Conservation (phyloP, 2,329 filamentous ascomycete genomes). For the Penicillium hesseltinei region DNA sequence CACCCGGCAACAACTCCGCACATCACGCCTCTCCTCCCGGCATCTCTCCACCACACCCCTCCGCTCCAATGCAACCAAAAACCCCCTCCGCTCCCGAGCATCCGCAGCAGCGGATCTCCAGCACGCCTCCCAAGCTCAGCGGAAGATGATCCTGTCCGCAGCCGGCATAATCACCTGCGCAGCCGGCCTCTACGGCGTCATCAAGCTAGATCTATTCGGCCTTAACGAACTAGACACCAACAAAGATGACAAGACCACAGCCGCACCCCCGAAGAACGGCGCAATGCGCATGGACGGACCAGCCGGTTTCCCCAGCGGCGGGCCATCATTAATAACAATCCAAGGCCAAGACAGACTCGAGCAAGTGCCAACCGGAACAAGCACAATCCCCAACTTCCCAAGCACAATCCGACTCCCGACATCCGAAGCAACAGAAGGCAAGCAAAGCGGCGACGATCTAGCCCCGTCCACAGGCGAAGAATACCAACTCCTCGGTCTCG, state of each 20-base stretch:
- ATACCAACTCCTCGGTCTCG: slow-evolving; percentile 85
- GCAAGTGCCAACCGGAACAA: slow-evolving; percentile 77
- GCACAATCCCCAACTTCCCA: slow-evolving; percentile 76
- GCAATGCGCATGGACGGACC: slow-evolving; percentile 44
- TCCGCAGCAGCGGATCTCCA: slow-evolving; percentile 20
- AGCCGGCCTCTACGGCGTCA: slow-evolving; percentile 42
- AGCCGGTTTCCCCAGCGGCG: slow-evolving; percentile 33
- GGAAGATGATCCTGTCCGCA: slow-evolving; percentile 35
- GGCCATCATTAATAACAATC: slow-evolving; percentile 36
- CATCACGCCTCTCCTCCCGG: slow-evolving; percentile 9
- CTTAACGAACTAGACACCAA: slow-evolving; percentile 21
- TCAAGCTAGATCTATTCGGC: slow-evolving; percentile 39
- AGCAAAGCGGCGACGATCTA: slow-evolving; percentile 38
- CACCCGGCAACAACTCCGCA: slow-evolving; percentile 17
- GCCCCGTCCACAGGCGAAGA: slow-evolving; percentile 47
- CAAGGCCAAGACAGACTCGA: slow-evolving; percentile 62
- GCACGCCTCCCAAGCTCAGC: slow-evolving; percentile 30
- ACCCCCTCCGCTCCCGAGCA: slow-evolving; percentile 31
- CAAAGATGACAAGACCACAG: slow-evolving; percentile 11
- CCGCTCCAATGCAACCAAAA: slow-evolving; percentile 26
- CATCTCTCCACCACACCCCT: slow-evolving; percentile 29
- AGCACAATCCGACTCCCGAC: slow-evolving; percentile 64
- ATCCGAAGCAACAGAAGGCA: slow-evolving; percentile 34
- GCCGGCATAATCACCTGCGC: slow-evolving; percentile 41
- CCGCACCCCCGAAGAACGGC: slow-evolving; percentile 11